Conservation (phyloP, 2,329 filamentous ascomycete genomes). For the Xylaria multiplex region DNA sequence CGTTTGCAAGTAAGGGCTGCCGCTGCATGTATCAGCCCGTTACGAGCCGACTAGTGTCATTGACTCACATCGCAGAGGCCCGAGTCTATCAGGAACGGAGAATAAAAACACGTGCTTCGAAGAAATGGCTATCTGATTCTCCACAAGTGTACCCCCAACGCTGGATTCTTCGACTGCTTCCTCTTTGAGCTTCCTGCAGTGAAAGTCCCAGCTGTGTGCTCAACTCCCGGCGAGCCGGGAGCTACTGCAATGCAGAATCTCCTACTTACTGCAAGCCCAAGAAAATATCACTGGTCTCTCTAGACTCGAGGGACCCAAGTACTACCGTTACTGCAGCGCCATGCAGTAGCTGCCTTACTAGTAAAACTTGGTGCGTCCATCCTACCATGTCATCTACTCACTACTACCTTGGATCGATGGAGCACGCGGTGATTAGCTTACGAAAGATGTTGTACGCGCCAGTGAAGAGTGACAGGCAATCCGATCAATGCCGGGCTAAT, state of each 20-base stretch:
- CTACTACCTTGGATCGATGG: conserved; percentile 41
- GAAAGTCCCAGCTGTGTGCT: conserved; percentile 31
- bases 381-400: conserved; percentile 40
- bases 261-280: conserved; percentile 31
- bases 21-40: conserved; percentile 14
- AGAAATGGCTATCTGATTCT: conserved; percentile 21
- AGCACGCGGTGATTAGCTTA: conserved; percentile 37
- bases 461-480: conserved; percentile 18
- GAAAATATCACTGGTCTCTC: conserved; percentile 25
- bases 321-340: conserved; percentile 33
- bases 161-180: conserved; percentile 39
- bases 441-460: conserved; percentile 14
- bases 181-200: conserved; percentile 47
- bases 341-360: conserved; percentile 28
- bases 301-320: conserved; percentile 27
- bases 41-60: conserved; percentile 11
- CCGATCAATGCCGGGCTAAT: conserved; percentile 20
- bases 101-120: conserved; percentile 37
- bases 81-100: conserved; percentile 29
- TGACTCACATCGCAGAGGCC: neutral
- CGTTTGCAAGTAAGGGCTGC: neutral
- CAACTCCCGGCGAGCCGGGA: conserved; percentile 37
- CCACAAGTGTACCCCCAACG: conserved; percentile 35
- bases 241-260: conserved; percentile 41
- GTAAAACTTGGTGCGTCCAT: conserved; percentile 39